These are phyloP conservation scores for Aureobasidium sp. DNA, from an alignment of 2,329 filamentous ascomycete species.

Conservation along the genomic window DNA sequence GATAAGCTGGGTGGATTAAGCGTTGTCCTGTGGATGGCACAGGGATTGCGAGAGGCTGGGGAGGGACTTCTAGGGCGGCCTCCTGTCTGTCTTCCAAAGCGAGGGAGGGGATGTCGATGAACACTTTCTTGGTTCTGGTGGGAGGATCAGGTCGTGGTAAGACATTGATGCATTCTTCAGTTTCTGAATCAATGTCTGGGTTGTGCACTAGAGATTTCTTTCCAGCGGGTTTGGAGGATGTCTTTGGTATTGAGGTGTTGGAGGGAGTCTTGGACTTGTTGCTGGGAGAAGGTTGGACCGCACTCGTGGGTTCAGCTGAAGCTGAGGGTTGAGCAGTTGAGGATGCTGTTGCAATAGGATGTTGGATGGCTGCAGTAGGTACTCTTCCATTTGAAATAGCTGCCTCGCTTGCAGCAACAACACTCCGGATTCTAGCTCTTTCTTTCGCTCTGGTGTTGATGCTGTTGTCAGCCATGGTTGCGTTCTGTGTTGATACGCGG, in stretches of 20 bases:
- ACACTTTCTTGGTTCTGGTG: too few relatives aligned
- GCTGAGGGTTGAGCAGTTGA: not conserved
- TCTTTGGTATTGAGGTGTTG: not conserved
- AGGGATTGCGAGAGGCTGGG: too few relatives aligned
- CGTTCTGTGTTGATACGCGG: not conserved
- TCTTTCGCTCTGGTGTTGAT: not conserved
- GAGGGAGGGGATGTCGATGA: too few relatives aligned
- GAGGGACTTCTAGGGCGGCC: too few relatives aligned
- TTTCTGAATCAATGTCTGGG: not conserved
- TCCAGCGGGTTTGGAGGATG: not conserved
- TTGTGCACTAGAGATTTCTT: not conserved
- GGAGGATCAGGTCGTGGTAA: not conserved
- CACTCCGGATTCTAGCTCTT: not conserved
- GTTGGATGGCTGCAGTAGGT: not conserved
- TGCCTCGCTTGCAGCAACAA: not conserved
- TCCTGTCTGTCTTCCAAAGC: too few relatives aligned
- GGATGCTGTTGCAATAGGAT: not conserved
- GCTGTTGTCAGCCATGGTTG: not conserved
- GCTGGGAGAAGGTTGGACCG: too few relatives aligned
- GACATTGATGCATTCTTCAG: not conserved
- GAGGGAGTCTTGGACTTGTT: not conserved
- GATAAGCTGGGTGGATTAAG: not conserved
- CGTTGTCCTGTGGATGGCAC: too few relatives aligned
- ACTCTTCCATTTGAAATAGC: not conserved
- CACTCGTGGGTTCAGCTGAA: not conserved